Base-by-base conservation (phyloP, 179 eudicot species). In the Pouteria campechiana region DNA sequence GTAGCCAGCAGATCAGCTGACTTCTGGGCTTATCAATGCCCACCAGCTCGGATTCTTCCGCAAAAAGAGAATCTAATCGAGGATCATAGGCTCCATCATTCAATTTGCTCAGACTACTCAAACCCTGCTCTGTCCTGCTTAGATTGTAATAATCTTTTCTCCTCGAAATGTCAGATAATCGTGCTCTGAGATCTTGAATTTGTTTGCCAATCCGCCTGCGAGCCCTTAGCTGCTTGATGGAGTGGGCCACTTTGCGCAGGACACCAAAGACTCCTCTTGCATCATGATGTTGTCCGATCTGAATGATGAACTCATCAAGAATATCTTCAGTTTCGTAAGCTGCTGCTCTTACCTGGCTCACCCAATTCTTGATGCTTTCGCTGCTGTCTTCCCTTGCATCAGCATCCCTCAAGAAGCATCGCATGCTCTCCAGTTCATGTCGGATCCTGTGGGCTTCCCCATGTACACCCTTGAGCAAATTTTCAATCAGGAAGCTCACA, bases 31-130 rank as follows among this genome's bases (percentile, higher is more conserved):
- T 25, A 33, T 44, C 64, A 2, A 63, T 50, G 13, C 69, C 69
- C n/a, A 57, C 64, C 39, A 63, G 54, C 38, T 56, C 54, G 9
- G 63, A 38, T 21, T 63, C 59, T 10, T 57, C 49, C 12, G 50
- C 5, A 43, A 57, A 63, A 13, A 50, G 49, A 14, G 64, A 33
- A 13, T 24, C 44, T 7, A 57, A 13, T 12, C 46, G 63, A n/a
- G 44, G 54, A 23, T 63, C 58, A 32, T 50, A 33, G n/a, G n/a
- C n/a, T n/a, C n/a, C n/a, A n/a, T n/a, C n/a, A n/a, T n/a, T n/a
- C n/a, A n/a, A n/a, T n/a, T n/a, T n/a, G n/a, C n/a, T n/a, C n/a
- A n/a, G n/a, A n/a, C n/a, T n/a, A n/a, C n/a, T n/a, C n/a, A n/a
- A n/a, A n/a, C n/a, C 29, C 4, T 29, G 47, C 3, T 31, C 38